A percentile compares a stretch with the other conserved stretches of the same genome.
These are phyloP conservation scores for Hypoxylon sp. DNA, from an alignment of 2,329 filamentous ascomycete genomes.

Conservation along the genomic window DNA sequence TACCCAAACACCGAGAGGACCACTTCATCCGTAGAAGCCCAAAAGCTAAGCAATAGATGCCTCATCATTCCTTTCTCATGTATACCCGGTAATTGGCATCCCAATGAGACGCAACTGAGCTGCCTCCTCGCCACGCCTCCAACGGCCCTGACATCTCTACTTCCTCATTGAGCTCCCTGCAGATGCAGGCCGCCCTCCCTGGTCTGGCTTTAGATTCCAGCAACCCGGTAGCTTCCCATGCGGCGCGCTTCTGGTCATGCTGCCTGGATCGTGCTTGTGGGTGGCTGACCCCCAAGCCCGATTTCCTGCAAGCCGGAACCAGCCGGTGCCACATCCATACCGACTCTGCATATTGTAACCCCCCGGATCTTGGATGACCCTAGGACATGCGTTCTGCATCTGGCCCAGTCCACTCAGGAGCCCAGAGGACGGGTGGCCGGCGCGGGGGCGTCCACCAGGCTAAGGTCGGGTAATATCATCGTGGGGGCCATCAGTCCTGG, in stretches of 20 bases:
- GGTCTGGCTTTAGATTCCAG: constrained; percentile 39
- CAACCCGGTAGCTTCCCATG: constrained; percentile 44
- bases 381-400: constrained; percentile 46
- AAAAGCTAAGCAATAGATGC: constrained; percentile 14
- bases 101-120: constrained; percentile 30
- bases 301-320: constrained; percentile 42
- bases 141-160: constrained; percentile 41
- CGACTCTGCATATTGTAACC: constrained; percentile 46
- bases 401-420: constrained; percentile 42
- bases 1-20: neutral
- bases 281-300: constrained; percentile 34
- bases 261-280: constrained; percentile 22
- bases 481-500: constrained; percentile 38
- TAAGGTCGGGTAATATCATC: constrained; percentile 46
- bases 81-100: constrained; percentile 9
- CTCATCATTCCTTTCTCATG: constrained; percentile 13
- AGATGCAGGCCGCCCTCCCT: constrained; percentile 44
- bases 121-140: constrained; percentile 41
- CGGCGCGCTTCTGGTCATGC: constrained; percentile 31
- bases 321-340: constrained; percentile 40
- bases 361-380: constrained; percentile 44
- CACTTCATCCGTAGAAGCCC: constrained; percentile 1
- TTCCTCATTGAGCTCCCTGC: constrained; percentile 51
- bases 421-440: constrained; percentile 26
- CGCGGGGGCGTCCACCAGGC: constrained; percentile 43